Evolutionary conservation across 352 stramenopile species (phyloP), one percentile per base, ranked within the genome.

Genomic region (Pythium periplocum): DNA sequence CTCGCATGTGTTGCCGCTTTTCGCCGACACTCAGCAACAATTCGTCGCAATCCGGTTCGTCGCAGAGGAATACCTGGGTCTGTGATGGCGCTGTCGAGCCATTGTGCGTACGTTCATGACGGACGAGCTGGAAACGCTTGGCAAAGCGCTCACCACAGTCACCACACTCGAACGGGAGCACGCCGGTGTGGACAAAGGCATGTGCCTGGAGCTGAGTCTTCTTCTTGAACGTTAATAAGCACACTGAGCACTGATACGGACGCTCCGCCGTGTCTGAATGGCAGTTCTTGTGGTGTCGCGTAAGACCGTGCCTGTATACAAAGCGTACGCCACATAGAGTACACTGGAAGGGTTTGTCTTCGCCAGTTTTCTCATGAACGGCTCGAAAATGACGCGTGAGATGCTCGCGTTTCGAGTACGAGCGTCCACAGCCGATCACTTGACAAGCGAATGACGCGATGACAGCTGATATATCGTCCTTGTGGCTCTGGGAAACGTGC

Each of bases 191-290:
- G 3, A 89, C 78, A 50, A 78, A 93, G 48, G 71, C 68, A 42
- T 93, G 83, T 7, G 78, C 78, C 58, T 91, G 80, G 17, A 93
- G 61, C 6, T 81, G 62, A 45, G 62, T 78, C 65, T 91, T 93
- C 66, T 93, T 93, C 66, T 89, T 90, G 59, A 91, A 93, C 37
- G 64, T 55, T 47, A 78, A 61, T 0, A 86, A 59, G 60, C 83
- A 93, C 45, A 72, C 57, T 2, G 51, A n/a, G 46, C 83, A 93
- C 48, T 74, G 51, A 52, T 84, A 90, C 26, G 83, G 76, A 9
- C 61, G 45, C 37, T 66, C 43, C 5, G 39, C 52, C 35, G 51
- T 45, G 4, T 31, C 48, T 2, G 53, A 53, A 45, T 85, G 74
- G 39, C 64, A 59, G 51, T 85, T 90, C 17, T 54, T 45, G 49